phyloP scores from a whole-genome alignment of 1,139 yeast genomes.

The Keqinozyma sinolaborantium region DNA sequence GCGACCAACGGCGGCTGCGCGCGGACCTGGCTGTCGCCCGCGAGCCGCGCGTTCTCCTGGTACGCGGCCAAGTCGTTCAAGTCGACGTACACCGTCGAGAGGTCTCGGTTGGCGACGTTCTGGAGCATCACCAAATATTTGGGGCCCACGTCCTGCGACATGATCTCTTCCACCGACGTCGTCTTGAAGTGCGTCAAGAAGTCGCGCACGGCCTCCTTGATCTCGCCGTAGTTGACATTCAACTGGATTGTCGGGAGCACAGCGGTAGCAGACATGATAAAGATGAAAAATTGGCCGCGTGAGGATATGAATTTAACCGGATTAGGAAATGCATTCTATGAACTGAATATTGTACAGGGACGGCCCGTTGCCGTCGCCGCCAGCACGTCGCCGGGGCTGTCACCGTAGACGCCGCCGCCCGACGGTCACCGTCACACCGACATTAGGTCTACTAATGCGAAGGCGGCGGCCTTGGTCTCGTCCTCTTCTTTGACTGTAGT shows the following conservation, averaged over 20 bases:
- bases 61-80: slow-evolving; percentile 77
- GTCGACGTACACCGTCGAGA: slow-evolving; percentile 65
- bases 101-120: slow-evolving; percentile 78
- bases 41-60: slow-evolving; percentile 43
- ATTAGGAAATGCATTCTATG: slow-evolving; percentile 3
- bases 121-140: slow-evolving; percentile 80
- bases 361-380: too few species aligned
- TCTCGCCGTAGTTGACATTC: slow-evolving; percentile 59
- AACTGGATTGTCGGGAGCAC: slow-evolving; percentile 55
- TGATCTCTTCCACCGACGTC: slow-evolving; percentile 13
- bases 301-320: slow-evolving; percentile 3
- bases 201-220: slow-evolving; percentile 50
- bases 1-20: slow-evolving; percentile 42
- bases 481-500: slow-evolving; percentile 29
- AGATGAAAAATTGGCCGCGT: slow-evolving; percentile 1
- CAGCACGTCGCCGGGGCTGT: too few species aligned
- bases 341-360: slow-evolving; percentile 1
- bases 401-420: too few species aligned
- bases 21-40: slow-evolving; percentile 14
- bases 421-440: slow-evolving; percentile 8
- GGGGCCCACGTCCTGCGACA: slow-evolving; percentile 37
- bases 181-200: slow-evolving; percentile 61
- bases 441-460: slow-evolving; percentile 60
- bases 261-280: slow-evolving; percentile 26
- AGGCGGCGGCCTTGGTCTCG: slow-evolving; percentile 48